Percentiles rank a stretch among this genome's conserved stretches.
Evolutionary conservation across 768 basidiomycete genomes (phyloP).

Genomic region (Candolleomyces eurysporus): DNA sequence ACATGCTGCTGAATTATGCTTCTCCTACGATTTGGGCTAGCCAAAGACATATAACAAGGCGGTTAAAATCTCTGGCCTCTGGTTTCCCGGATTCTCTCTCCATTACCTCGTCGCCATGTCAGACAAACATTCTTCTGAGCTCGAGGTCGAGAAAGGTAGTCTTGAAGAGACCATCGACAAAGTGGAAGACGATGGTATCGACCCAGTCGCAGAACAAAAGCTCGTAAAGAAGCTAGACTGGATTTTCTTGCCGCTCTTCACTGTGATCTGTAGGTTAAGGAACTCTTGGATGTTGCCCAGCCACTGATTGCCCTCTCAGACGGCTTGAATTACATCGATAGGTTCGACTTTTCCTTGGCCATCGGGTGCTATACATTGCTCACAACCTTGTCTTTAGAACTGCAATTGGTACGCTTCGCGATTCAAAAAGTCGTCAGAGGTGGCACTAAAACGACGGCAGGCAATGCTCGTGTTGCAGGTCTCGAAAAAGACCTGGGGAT

Average conservation of each 20-base stretch:
- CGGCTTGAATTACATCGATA: slow-evolving; percentile 26
- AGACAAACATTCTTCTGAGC: background rate
- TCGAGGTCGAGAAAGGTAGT: background rate
- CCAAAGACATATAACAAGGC: background rate
- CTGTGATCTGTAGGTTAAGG: slow-evolving; percentile 32
- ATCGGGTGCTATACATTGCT: background rate
- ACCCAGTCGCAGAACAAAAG: slow-evolving; percentile 30
- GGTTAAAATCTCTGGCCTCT: background rate
- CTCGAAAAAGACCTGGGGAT: slow-evolving; percentile 41
- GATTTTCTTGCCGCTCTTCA: slow-evolving; percentile 35
- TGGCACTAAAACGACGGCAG: background rate
- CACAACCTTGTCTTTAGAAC: background rate
- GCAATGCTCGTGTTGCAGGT: slow-evolving; percentile 24
- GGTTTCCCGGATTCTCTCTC: background rate
- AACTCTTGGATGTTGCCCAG: background rate
- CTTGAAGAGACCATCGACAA: background rate
- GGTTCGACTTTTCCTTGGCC: background rate
- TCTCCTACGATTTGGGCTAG: too few species aligned
- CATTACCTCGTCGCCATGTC: background rate
- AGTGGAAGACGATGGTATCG: slow-evolving; percentile 15
- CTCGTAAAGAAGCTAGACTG: slow-evolving; percentile 35
- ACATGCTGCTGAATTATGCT: too few species aligned
- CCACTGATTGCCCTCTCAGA: slow-evolving; percentile 16
- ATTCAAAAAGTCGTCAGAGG: background rate
- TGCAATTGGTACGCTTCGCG: background rate